Evolutionary conservation across 495 filamentous ascomycete genomes (phyloP), one percentile per base, ranked within the genome.

Genomic region (Talaromyces wortmannii): DNA sequence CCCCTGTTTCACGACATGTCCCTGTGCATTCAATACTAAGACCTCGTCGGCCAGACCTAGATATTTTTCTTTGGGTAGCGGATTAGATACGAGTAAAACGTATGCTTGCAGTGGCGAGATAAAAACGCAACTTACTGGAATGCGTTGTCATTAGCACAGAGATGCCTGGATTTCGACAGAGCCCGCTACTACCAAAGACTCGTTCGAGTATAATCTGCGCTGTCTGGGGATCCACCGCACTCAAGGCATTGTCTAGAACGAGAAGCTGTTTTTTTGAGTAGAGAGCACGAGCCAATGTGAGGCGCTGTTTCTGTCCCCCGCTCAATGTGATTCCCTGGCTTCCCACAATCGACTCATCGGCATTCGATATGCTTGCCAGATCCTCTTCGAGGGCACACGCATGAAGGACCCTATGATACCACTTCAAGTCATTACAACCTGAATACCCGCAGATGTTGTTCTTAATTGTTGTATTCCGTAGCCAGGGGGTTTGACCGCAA

Each of bases 201-300:
- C 55, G 32, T 10, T 53, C 17, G 11, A 44, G 4, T 8, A 64
- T 51, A 6, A 13, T 30, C 0, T 18, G 12, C 2, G 43, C 42
- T 0, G 53, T 61, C 7, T 45, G 31, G 2, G n/a, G 80, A 60
- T 85, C 83, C 10, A 86, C 79, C 31, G 81, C 83, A 55, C 79
- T 83, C 62, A 88, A 86, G 45, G 87, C 85, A 58, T 90, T 86
- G 60, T 90, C 87, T 1, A 91, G 69, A 32, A 91, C 79, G 5
- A 91, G 65, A 55, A 91, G 83, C 48, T 79, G 79, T 0, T 87
- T 84, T 52, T 83, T 72, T 59, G 84, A 83, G 52, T 90, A 75
- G 36, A 86, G 79, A n/a, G 77, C 79, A 31, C 83, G 72, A 1
- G 83, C 83, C 45, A 87, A 79, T 13, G 83, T 68, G 18, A 84